These are phyloP conservation scores for Scheffersomyces insectosa DNA, from an alignment of 1,139 yeast genomes.

Conservation along the genomic window DNA sequence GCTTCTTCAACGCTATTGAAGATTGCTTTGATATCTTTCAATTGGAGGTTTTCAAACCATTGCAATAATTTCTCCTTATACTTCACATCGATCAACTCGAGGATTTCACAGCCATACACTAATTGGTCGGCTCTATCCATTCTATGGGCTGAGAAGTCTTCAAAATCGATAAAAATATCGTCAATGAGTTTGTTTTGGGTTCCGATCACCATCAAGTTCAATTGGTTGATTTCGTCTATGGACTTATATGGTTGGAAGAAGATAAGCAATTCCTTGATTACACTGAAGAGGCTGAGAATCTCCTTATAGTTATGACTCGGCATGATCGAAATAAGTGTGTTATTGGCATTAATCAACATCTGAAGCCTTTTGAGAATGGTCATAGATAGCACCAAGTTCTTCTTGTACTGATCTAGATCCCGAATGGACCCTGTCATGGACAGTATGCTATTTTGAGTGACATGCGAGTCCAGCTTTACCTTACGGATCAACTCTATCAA, in stretches of 20 bases:
- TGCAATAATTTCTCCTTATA: conserved; percentile 62
- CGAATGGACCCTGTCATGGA: conserved; percentile 77
- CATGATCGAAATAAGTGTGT: conserved; percentile 55
- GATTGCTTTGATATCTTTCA: conserved; percentile 73
- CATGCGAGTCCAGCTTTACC: conserved; percentile 28
- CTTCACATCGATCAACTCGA: conserved; percentile 66
- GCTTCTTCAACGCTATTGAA: conserved; percentile 87
- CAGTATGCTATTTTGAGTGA: conserved; percentile 64
- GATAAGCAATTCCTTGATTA: conserved; percentile 73
- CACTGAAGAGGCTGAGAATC: conserved; percentile 67
- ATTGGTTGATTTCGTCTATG: conserved; percentile 73
- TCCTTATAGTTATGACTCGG: conserved; percentile 56
- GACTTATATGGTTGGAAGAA: conserved; percentile 84
- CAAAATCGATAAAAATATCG: conserved; percentile 76
- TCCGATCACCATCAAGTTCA: conserved; percentile 63
- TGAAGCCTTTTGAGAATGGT: conserved; percentile 84
- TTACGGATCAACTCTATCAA: conserved; percentile 41
- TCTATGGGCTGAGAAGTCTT: conserved; percentile 35
- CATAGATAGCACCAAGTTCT: conserved; percentile 79
- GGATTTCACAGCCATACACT: conserved; percentile 65
- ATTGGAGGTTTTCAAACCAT: conserved; percentile 73
- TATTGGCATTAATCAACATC: conserved; percentile 80
- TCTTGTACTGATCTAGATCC: conserved; percentile 75
- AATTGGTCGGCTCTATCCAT: conserved; percentile 32
- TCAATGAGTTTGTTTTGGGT: conserved; percentile 68